Conservation (phyloP, 2,329 filamentous ascomycete species). For the Fusarium duplospermum region DNA sequence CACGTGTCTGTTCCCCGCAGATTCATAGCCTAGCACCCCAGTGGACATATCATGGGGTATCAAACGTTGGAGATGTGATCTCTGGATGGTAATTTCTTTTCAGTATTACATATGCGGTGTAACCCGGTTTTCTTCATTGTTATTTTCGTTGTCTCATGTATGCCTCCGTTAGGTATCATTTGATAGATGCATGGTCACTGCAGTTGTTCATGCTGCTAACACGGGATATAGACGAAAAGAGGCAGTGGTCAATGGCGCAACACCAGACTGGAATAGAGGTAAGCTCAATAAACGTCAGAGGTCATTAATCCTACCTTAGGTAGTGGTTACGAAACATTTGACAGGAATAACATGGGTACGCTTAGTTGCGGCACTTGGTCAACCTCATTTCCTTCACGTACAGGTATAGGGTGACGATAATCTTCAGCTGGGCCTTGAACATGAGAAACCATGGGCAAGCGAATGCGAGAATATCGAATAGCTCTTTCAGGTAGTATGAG, state of each 20-base stretch:
- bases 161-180: background rate
- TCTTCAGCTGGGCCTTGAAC: too few relatives aligned
- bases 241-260: background rate
- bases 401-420: too few relatives aligned
- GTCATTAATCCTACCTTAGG: too few relatives aligned
- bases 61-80: background rate
- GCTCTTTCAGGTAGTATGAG: background rate
- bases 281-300: too few relatives aligned
- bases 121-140: background rate
- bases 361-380: too few relatives aligned
- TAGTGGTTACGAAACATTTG: too few relatives aligned
- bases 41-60: conserved; percentile 18
- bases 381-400: too few relatives aligned
- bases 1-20: conserved; percentile 22
- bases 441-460: background rate
- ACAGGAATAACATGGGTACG: too few relatives aligned
- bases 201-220: background rate
- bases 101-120: background rate
- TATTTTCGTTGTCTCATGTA: background rate
- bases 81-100: background rate
- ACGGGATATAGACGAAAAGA: background rate
- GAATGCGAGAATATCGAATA: background rate
- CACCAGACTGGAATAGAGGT: background rate
- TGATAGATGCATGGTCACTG: background rate
- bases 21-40: conserved; percentile 14